These are phyloP conservation scores for Ophiorrhiza pumila DNA, from an alignment of 257 asterid species.

Conservation along the genomic window DNA sequence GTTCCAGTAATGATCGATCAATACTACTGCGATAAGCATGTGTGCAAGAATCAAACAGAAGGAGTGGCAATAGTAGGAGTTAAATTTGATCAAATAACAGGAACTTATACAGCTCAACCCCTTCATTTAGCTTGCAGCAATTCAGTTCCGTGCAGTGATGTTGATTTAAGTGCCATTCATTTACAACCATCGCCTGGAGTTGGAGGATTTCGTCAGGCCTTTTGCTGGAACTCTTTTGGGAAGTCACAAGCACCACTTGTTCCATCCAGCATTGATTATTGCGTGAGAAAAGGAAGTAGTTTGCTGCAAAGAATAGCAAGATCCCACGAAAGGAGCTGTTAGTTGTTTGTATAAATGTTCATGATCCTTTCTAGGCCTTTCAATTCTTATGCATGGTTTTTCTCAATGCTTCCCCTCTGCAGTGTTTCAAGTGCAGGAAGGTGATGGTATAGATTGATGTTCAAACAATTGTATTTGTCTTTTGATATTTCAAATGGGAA, in stretches of 20 bases:
- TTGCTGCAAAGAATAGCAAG: slow-evolving; percentile 47
- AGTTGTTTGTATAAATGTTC: background rate
- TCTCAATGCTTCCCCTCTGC: slow-evolving; percentile 35
- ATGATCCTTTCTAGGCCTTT: too few species aligned
- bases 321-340: slow-evolving; percentile 54
- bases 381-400: too few species aligned
- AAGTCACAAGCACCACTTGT: slow-evolving; percentile 50
- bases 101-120: slow-evolving; percentile 62
- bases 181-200: slow-evolving; percentile 31
- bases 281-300: slow-evolving; percentile 58
- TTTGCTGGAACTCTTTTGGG: slow-evolving; percentile 74
- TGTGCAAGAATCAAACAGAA: slow-evolving; percentile 64
- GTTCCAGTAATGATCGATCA: slow-evolving; percentile 77
- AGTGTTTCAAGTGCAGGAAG: slow-evolving; percentile 25
- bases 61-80: slow-evolving; percentile 71
- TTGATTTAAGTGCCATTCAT: slow-evolving; percentile 43
- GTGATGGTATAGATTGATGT: slow-evolving; percentile 27
- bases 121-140: slow-evolving; percentile 74
- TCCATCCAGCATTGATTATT: slow-evolving; percentile 58
- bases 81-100: slow-evolving; percentile 46
- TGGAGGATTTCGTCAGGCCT: slow-evolving; percentile 29
- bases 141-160: slow-evolving; percentile 58
- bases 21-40: slow-evolving; percentile 61
- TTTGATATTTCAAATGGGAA: background rate
- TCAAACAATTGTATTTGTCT: background rate